Evolutionary conservation across 345 rosid genomes (phyloP), one percentile per base, ranked within the genome.

Genomic region (Anacardium occidentale): DNA sequence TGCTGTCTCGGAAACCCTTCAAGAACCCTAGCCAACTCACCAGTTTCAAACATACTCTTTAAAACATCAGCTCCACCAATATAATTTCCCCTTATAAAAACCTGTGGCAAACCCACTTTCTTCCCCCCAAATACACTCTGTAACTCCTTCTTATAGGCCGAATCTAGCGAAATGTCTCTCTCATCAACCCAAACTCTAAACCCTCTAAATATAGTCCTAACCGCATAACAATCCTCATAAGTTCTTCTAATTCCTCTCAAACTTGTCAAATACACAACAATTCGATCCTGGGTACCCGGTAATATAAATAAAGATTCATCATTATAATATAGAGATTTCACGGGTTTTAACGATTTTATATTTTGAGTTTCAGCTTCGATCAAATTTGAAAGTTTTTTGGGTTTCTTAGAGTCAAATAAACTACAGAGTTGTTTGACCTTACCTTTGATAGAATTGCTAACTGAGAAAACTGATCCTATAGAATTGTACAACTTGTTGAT

Each of bases 141-240:
- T 51, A 94, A 71, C 78, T 94, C 98, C 78, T 84, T 89, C 88
- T 70, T 92, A 18, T 89, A 92, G 0, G 85, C 98, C 0, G 87
- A 76, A 79, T 94, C 98, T 98, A 94, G 90, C 0, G 97, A 92
- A 0, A 94, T 75, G 75, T 94, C 98, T 21, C 98, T 84, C 78
- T 94, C 97, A 26, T 94, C 98, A 3, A 95, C 77, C 95, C 91
- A 90, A 70, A 90, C 88, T 53, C 99, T 81, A 80, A 95, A 95
- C 68, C 97, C 97, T 78, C 86, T 90, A 78, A 95, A 95, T 5
- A 92, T 92, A 90, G 82, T 92, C 70, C 82, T 79, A 42, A 95
- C 98, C 1, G 99, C 84, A 56, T 92, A 90, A 52, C 99, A 95
- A 80, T 95, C 99, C 85, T 95, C 98, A 12, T 51, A 89, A 0